These are phyloP conservation scores for Penicilliopsis zonata DNA, from an alignment of 495 filamentous ascomycete genomes.

Conservation along the genomic window DNA sequence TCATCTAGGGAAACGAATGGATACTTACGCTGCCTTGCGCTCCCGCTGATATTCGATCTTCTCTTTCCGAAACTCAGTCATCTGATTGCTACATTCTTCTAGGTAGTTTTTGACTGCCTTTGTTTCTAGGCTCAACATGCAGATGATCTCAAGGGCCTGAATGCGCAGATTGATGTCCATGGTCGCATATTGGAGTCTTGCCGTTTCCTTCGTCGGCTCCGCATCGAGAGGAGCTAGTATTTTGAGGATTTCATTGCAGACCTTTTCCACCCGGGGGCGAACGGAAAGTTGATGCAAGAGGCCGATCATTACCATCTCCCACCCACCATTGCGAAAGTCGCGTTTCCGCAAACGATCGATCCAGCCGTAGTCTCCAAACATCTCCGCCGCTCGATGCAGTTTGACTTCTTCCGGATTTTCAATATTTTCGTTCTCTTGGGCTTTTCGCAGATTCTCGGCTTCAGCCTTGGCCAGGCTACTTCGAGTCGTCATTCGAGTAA, in stretches of 20 bases:
- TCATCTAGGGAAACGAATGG: constrained; percentile 29
- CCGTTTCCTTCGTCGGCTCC: constrained; percentile 62
- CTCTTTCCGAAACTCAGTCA: constrained; percentile 88
- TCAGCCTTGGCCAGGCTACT: constrained; percentile 77
- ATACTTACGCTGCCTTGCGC: constrained; percentile 69
- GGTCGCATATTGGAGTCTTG: constrained; percentile 52
- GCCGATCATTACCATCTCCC: constrained; percentile 83
- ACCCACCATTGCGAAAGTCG: constrained; percentile 82
- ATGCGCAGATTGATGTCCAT: constrained; percentile 77
- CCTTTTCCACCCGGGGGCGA: constrained; percentile 51
- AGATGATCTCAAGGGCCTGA: constrained; percentile 72
- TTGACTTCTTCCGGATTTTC: constrained; percentile 23
- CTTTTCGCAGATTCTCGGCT: constrained; percentile 47
- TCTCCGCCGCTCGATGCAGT: constrained; percentile 68
- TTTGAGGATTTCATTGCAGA: constrained; percentile 66
- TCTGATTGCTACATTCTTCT: constrained; percentile 78
- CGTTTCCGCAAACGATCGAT: constrained; percentile 69
- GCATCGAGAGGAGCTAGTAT: constrained; percentile 66
- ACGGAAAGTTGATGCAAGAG: constrained; percentile 75
- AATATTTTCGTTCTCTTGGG: constrained; percentile 22
- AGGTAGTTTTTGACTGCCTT: constrained; percentile 76
- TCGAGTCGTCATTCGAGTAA: constrained; percentile 60
- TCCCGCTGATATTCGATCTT: constrained; percentile 86
- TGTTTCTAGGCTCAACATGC: constrained; percentile 76
- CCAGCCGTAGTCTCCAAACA: constrained; percentile 60